Evolutionary conservation across 2,329 filamentous ascomycete species (phyloP), one percentile per base, ranked within the genome.

Genomic region (Aspergillus eucalypticola): DNA sequence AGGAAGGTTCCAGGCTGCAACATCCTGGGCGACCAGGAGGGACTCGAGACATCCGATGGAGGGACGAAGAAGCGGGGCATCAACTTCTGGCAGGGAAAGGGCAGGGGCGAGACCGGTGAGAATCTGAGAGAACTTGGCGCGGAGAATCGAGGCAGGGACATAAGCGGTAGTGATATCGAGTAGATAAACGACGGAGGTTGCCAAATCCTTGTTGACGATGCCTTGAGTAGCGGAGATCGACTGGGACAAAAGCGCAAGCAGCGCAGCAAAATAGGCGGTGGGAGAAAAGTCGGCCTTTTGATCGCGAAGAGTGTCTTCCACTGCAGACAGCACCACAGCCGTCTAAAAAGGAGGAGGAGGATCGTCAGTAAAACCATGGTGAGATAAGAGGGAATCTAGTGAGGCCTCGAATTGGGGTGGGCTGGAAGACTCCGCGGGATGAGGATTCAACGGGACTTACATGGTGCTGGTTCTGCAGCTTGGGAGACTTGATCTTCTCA

Each of bases 401-500:
- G 10, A 35, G 11, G 32, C 32, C 32, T 35, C 32, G 11, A 13
- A 35, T 35, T 35, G 32, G 10, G 54, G 58, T 56, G 64, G 65
- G 57, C 44, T 56, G 25, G 51, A 39, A 44, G 42, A 8, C 39
- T 44, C 25, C 23, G 42, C 39, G 42, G 32, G 39, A 55, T 21
- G 53, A 55, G 41, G 29, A 44, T 46, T 55, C 27, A 41, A 55
- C 39, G 17, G 50, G 54, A 75, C 82, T 68, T 81, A 95, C 92
- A 85, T 93, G 92, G 77, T 96, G 88, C 80, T 97, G 93, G 76
- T 91, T 96, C 78, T 98, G 91, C 71, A 97, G 87, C 79, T 96
- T 96, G 59, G 95, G 95, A 74, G 91, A 95, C 79, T 95, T 91
- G 78, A 98, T 97, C 86, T 96, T 97, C 81, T 94, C 91, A 76